Evolutionary conservation across 148 eudicot genomes (phyloP), one percentile per base, ranked within the genome.

Genomic region (Rhododendron williamsianum): DNA sequence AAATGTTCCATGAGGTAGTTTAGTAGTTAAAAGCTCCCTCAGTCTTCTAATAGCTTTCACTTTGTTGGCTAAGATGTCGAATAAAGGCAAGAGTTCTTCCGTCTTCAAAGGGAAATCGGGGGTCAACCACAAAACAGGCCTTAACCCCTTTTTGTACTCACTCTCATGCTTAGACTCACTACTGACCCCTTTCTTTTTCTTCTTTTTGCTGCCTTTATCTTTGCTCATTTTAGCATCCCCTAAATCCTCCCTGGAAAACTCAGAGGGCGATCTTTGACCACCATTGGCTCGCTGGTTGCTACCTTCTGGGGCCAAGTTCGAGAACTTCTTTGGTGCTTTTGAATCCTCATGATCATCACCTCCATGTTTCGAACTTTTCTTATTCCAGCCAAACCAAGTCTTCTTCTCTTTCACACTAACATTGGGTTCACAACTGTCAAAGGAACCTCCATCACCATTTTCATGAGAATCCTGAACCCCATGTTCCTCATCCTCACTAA

Each of bases 61-160:
- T 91, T 96, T 96, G 87, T 96, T 93, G 73, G 98, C 98, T 89
- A 96, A 88, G 85, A 96, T 96, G 87, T 96, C 98, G 1, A 96
- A 93, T 89, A 96, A 92, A 48, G 98, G 98, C 91, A 96, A 87
- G 81, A 96, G 92, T 88, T 96, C 98, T 81, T 96, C 98, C 6
- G 95, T 94, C 87, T 90, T 92, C 91, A 96, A 87, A 1, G 98
- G 98, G 78, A 96, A 96, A 91, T 94, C 98, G 23, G 95, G 95
- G 41, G 98, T 94, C 87, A 96, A 87, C 96, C 98, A 96, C 72
- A 96, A 87, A 87, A 94, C 96, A 71, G 98, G 98, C 86, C 96
- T 88, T 86, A 96, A 84, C 76, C 98, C 98, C 89, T 93, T 96
- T 87, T 93, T 96, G 84, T 92, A 94, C 89, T 96, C 98, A 67